Evolutionary conservation across 2,329 filamentous ascomycete genomes (phyloP), one percentile per base, ranked within the genome.

Genomic region (Talaromyces sp.): DNA sequence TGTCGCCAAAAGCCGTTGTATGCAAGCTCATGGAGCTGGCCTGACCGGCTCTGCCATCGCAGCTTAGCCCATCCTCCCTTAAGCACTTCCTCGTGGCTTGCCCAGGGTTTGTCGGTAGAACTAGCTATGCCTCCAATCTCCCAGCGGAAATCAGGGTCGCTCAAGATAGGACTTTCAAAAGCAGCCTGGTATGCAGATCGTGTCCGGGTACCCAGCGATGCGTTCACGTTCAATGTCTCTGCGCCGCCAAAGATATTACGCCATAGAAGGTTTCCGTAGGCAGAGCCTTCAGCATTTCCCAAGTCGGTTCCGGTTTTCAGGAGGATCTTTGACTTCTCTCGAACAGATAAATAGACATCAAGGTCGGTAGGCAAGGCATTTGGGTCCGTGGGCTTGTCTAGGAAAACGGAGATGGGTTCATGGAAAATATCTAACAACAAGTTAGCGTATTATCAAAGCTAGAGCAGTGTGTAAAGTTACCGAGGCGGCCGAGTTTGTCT

Each of bases 171-270:
- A 0, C 90, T 88, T 63, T 91, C 88, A 63, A 98, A 89, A 60
- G 86, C 87, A 58, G 91, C 91, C 65, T 91, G 93, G 77, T 98
- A 98, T 27, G 93, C 90, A 2, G 92, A 96, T 54, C 92, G 84
- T 29, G 95, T 98, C 51, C 95, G 85, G 7, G 93, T 98, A 60
- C 95, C 95, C 26, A 93, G 80, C 32, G 91, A 93, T 55, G 91
- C 93, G 69, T 96, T 93, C 62, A 96, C 80, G 57, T 90, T 91
- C 64, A 99, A 78, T 60, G 89, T 89, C 79, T 99, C 95, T 26
- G 93, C 95, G 43, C 95, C 95, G 56, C 95, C 95, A 72, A 99
- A 91, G 62, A 99, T 84, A 76, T 99, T 99, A 67, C 95, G 88
- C 81, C 92, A 88, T 56, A 93, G 82, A 51, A 92, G 83, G 66